These are phyloP conservation scores for Saturnispora dispora DNA, from an alignment of 805 yeast species.

Conservation along the genomic window DNA sequence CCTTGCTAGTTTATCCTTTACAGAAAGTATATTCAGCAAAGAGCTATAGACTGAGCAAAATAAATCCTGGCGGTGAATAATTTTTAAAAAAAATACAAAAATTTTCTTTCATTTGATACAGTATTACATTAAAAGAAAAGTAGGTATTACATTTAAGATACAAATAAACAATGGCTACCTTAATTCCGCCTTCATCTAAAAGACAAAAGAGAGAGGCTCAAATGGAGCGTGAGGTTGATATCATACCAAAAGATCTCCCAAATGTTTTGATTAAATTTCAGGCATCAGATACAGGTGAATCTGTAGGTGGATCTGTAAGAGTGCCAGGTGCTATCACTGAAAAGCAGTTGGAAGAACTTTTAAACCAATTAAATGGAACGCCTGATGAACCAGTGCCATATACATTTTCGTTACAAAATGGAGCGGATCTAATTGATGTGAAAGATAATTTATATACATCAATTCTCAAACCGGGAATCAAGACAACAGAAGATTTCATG, in stretches of 20 bases:
- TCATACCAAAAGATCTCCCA: conserved; percentile 73
- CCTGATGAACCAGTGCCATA: conserved; percentile 85
- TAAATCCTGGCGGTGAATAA: neutral
- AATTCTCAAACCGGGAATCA: conserved; percentile 75
- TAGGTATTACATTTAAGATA: neutral
- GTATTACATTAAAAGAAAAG: neutral
- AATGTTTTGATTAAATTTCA: conserved; percentile 82
- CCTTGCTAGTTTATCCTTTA: neutral
- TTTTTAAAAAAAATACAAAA: neutral
- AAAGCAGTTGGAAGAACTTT: conserved; percentile 76
- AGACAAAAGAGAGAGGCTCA: conserved; percentile 81
- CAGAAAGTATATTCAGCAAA: neutral
- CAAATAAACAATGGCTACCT: conserved; percentile 62
- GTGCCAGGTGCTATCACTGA: conserved; percentile 87
- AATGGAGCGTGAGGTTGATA: conserved; percentile 61
- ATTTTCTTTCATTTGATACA: neutral
- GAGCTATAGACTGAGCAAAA: neutral
- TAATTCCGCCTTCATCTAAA: conserved; percentile 89
- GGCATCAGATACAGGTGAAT: conserved; percentile 87
- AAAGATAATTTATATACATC: conserved; percentile 69
- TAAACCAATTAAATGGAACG: conserved; percentile 68
- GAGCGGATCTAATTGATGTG: conserved; percentile 56
- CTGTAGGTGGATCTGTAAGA: conserved; percentile 73
- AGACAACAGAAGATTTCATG: conserved; percentile 87
- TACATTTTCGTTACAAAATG: conserved; percentile 59